phyloP scores from a whole-genome alignment of 2,329 filamentous ascomycete species.

The Ophiostoma ulmi region DNA sequence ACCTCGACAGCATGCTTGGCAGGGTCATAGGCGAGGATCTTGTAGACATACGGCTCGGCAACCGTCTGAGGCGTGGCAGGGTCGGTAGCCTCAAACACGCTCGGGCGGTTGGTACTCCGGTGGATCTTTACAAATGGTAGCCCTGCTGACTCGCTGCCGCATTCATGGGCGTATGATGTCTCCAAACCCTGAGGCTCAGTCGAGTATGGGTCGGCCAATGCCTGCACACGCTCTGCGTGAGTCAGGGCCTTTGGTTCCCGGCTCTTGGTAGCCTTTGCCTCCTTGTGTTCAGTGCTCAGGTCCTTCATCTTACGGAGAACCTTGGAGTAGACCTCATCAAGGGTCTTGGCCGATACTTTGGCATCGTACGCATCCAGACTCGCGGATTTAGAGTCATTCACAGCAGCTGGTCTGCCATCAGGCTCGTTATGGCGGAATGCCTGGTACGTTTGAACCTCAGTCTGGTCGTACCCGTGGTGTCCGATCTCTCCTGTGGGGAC shows the following conservation, averaged over 20 bases:
- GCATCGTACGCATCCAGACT: slow-evolving; percentile 39
- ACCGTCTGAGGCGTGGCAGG: neutral
- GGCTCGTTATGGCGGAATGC: slow-evolving; percentile 36
- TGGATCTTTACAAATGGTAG: slow-evolving; percentile 36
- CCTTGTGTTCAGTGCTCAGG: slow-evolving; percentile 4
- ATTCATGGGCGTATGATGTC: slow-evolving; percentile 44
- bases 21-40: slow-evolving; percentile 61
- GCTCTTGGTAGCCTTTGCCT: slow-evolving; percentile 27
- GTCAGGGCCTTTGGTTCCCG: slow-evolving; percentile 12
- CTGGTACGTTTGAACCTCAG: slow-evolving; percentile 29
- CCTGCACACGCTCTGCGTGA: slow-evolving; percentile 20
- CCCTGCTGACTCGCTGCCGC: slow-evolving; percentile 34
- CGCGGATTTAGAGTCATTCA: slow-evolving; percentile 34
- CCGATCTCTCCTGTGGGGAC: slow-evolving; percentile 29
- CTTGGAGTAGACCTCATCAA: slow-evolving; percentile 33
- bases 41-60: slow-evolving; percentile 44
- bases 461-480: slow-evolving; percentile 23
- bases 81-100: neutral
- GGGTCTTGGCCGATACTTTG: slow-evolving; percentile 22
- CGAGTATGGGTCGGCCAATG: slow-evolving; percentile 35
- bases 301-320: slow-evolving; percentile 25
- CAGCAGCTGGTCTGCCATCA: slow-evolving; percentile 27
- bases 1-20: slow-evolving; percentile 52
- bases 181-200: slow-evolving; percentile 46
- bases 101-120: neutral